Evolutionary conservation across 345 rosid genomes (phyloP).

Genomic region (Populus ilicifolia): DNA sequence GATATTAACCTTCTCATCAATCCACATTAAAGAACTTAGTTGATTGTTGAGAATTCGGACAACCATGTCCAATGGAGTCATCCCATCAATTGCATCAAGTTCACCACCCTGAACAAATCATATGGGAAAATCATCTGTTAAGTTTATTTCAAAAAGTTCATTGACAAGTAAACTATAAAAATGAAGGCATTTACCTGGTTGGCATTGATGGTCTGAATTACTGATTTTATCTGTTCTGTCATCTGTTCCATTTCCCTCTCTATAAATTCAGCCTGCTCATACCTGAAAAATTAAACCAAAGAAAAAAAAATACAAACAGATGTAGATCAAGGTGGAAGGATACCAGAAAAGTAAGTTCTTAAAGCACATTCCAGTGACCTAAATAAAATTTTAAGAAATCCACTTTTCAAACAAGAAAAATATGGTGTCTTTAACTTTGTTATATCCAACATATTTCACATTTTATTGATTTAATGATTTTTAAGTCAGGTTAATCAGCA

Average conservation of each 20-base stretch:
- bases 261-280: constrained; percentile 80
- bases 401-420: neutral
- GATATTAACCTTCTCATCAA: constrained; percentile 79
- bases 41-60: constrained; percentile 91
- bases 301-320: neutral
- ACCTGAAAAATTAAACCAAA: constrained; percentile 45
- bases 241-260: constrained; percentile 94
- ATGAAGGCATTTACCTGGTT: constrained; percentile 50
- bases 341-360: neutral
- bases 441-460: neutral
- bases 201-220: constrained; percentile 74
- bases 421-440: neutral
- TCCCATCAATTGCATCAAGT: constrained; percentile 66
- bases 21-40: constrained; percentile 93
- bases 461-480: too few relatives aligned
- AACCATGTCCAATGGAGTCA: constrained; percentile 86
- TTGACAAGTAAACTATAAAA: neutral
- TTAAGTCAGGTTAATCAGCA: neutral
- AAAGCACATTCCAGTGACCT: neutral
- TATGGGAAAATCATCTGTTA: constrained; percentile 5
- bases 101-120: constrained; percentile 71
- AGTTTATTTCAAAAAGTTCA: neutral
- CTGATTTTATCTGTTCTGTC: constrained; percentile 86
- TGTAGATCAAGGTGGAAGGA: neutral
- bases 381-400: neutral